Evolutionary conservation across 2,329 filamentous ascomycete species (phyloP), one percentile per base, ranked within the genome.

Genomic region (Aspergillus ibericus): DNA sequence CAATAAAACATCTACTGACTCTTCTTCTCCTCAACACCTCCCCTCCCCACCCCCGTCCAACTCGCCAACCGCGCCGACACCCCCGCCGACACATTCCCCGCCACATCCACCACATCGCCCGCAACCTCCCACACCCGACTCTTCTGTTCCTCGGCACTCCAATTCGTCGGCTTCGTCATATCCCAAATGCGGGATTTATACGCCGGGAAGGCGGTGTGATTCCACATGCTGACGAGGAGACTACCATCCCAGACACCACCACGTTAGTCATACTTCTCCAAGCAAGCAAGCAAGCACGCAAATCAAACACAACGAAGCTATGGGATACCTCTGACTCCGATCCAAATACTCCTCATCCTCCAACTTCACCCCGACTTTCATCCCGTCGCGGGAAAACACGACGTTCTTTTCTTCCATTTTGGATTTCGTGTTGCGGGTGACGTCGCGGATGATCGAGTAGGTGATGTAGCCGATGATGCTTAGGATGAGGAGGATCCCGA

Each of bases 381-480:
- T 80, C 20, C 85, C 86, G 46, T 87, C 85, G 68, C 82, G 84
- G 2, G 81, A 81, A 68, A 87, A 82, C 10, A 78, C 73, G 36
- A 88, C 80, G 63, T 88, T 81, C 72, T 85, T 85, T 77, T 85
- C 85, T 74, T 88, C 84, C 82, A 88, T 83, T 64, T 85, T 84
- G 68, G 82, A 79, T 46, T 79, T 79, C 44, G 84, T 85, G 62
- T 81, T 80, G 61, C 83, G 78, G 60, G 82, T 80, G 51, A 88
- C 81, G 61, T 86, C 81, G 68, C 83, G 82, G 27, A 81, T 78
- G 77, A 86, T 85, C 49, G 78, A 74, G 73, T 86, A 88, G 62
- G 82, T 71, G 63, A 84, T 78, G 62, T 83, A 85, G 20, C 82
- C 84, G 60, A 88, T 71, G 66, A 77, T 82, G 35, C 77, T 82